Evolutionary conservation across 1,284 basidiomycete genomes (phyloP), one percentile per base, ranked within the genome.

Genomic region (Ustilago xerochloae): DNA sequence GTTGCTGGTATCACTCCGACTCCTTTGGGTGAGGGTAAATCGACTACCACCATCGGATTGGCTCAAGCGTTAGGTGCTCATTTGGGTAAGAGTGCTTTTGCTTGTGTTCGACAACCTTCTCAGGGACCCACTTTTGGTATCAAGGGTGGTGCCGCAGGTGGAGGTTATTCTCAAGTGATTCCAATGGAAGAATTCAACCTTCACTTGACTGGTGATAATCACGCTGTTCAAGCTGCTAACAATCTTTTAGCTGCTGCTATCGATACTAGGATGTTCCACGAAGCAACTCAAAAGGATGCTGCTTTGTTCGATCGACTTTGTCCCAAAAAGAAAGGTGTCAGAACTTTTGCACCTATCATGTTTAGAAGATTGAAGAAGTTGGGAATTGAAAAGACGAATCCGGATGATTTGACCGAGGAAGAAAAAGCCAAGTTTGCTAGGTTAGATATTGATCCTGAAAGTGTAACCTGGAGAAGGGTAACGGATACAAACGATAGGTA

Each of bases 101-200:
- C 97, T 53, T 97, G 94, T 85, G 95, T 99, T n/a, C 92, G 96
- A 66, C 97, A 99, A 85, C 96, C 96, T 2, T 96, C 93, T 85
- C 96, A 99, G 85, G 96, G 97, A 16, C 96, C 96, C 29, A 99
- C 96, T 0, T 99, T 99, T 83, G 96, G 97, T 84, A 97, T 99
- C 88, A 99, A 99, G 87, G 96, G 96, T 80, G 97, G 97, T 81
- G 97, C 96, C 32, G 96, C 96, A 55, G 96, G 97, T 57, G 96
- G 96, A 77, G 96, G 96, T 63, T 99, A 99, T 88, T 94, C 93
- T 84, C 96, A 99, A 85, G 93, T 99, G 81, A 98, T 98, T 86
- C 95, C 95, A 54, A 97, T 97, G 95, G 95, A 97, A 83, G 95
- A 97, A 91, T 97, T 97, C 85, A 97, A 96, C 85, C 86, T 96